Evolutionary conservation across 2,329 filamentous ascomycete genomes (phyloP), one percentile per base, ranked within the genome.

Genomic region (Sarocladiaceae sp.): DNA sequence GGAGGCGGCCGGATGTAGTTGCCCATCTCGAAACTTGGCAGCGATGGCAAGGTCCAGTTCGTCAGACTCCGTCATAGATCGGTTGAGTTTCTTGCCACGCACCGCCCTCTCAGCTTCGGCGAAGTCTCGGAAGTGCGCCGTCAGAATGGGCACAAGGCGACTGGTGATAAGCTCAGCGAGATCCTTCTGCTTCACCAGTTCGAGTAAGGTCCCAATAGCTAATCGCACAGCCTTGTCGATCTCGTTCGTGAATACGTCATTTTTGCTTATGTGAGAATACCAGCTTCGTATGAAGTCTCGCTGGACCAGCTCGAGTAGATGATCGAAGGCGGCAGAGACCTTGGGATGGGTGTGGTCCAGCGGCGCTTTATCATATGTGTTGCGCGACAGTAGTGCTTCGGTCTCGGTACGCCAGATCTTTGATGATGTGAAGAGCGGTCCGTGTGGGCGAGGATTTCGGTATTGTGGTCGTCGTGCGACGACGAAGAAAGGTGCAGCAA

Each of bases 1-100:
- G 13, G 86, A 88, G 4, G 89, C 92, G 4, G 94, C 94, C 4
- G 89, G 80, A 65, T 99, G 95, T 54, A 99, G 75, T 57, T 87
- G 90, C 23, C 93, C 93, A 66, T 95, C 87, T 52, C 81, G 86
- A 69, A 94, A 99, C 69, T 96, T 97, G 36, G 83, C 86, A n/a
- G 94, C 94, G 68, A 99, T 96, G 2, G 94, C 94, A 58, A 96
- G 76, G 67, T 97, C 92, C 61, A 99, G 75, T 76, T 99, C 94
- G 64, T 97, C 93, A 1, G 92, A 96, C 71, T 99, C 94, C 2
- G 95, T 97, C 52, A 99, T 85, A 58, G 87, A 91, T 50, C 90
- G 84, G 60, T 91, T 94, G 53, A 97, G 75, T 68, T 96, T 90
- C 65, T 85, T 88, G 12, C 95, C 95, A 51, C 93, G 82, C 11